phyloP scores from a whole-genome alignment of 2,329 filamentous ascomycete genomes.

The Teratosphaeria destructans region DNA sequence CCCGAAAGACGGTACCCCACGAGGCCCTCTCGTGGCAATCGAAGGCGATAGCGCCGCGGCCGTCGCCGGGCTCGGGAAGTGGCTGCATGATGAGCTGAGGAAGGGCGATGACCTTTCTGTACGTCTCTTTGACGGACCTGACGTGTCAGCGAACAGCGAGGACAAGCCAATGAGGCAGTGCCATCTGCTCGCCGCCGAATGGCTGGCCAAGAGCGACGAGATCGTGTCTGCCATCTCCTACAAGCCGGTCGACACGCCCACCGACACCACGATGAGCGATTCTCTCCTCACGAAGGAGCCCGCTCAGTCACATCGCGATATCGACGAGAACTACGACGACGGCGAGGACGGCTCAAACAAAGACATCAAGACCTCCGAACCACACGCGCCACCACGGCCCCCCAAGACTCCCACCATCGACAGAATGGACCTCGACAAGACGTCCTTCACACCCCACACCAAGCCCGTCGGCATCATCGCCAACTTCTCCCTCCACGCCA shows the following conservation, averaged over 20 bases:
- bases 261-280: slow-evolving; percentile 11
- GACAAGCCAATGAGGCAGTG: slow-evolving; percentile 30
- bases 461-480: slow-evolving; percentile 67
- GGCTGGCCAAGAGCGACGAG: slow-evolving; percentile 65
- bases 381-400: not conserved
- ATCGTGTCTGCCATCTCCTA: slow-evolving; percentile 41
- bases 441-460: slow-evolving; percentile 3
- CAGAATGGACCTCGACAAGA: slow-evolving; percentile 14
- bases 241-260: slow-evolving; percentile 7
- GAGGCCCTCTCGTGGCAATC: slow-evolving; percentile 74
- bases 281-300: slow-evolving; percentile 5
- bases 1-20: slow-evolving; percentile 23
- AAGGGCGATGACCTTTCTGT: slow-evolving; percentile 44
- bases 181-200: slow-evolving; percentile 54
- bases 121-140: slow-evolving; percentile 40
- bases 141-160: slow-evolving; percentile 27
- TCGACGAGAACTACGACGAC: slow-evolving; percentile 16
- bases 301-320: slow-evolving; percentile 3
- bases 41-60: slow-evolving; percentile 62
- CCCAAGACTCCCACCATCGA: slow-evolving; percentile 6
- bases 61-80: slow-evolving; percentile 54
- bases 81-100: slow-evolving; percentile 46
- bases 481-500: slow-evolving; percentile 68
- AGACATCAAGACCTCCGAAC: slow-evolving; percentile 6
- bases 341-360: slow-evolving; percentile 7